Evolutionary conservation across 768 basidiomycete species (phyloP).

Genomic region (Cystobasidiopsis lactophilus): DNA sequence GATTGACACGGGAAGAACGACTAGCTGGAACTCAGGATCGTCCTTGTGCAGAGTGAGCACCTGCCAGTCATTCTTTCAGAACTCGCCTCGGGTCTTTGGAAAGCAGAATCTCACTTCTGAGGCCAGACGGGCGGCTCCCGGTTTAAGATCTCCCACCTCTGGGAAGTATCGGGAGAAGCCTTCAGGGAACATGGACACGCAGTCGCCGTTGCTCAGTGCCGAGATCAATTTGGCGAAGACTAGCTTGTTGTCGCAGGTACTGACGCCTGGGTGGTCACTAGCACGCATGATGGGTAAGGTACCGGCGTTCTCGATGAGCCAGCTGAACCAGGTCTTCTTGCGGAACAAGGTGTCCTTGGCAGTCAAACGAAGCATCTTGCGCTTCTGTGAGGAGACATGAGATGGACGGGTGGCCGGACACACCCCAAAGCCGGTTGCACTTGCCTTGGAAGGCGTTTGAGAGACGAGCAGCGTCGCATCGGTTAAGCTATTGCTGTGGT

Average conservation of each 20-base stretch:
- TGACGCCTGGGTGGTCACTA: conserved; percentile 40
- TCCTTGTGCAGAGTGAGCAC: conserved; percentile 45
- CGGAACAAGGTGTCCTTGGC: conserved; percentile 77
- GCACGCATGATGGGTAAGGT: conserved; percentile 60
- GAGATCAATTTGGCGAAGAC: conserved; percentile 43
- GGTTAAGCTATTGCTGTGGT: conserved; percentile 33
- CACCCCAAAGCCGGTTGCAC: no score
- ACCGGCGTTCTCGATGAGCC: conserved; percentile 73
- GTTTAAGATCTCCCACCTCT: conserved; percentile 66
- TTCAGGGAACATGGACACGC: conserved; percentile 22
- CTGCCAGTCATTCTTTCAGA: no score
- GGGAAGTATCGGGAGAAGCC: conserved; percentile 68
- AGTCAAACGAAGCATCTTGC: conserved; percentile 56
- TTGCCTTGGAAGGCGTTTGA: conserved; percentile 5
- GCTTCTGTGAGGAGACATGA: no score
- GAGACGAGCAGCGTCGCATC: not conserved
- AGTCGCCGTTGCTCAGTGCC: conserved; percentile 10
- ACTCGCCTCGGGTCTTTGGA: no score
- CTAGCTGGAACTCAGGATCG: conserved; percentile 30
- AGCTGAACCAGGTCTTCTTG: conserved; percentile 58
- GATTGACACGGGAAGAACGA: conserved; percentile 9
- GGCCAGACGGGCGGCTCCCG: conserved; percentile 63
- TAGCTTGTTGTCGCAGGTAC: conserved; percentile 39
- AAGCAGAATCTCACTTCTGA: no score
- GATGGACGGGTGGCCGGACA: no score